Evolutionary conservation across 352 stramenopile species (phyloP).

Genomic region (Globisporangium paroecandrum): DNA sequence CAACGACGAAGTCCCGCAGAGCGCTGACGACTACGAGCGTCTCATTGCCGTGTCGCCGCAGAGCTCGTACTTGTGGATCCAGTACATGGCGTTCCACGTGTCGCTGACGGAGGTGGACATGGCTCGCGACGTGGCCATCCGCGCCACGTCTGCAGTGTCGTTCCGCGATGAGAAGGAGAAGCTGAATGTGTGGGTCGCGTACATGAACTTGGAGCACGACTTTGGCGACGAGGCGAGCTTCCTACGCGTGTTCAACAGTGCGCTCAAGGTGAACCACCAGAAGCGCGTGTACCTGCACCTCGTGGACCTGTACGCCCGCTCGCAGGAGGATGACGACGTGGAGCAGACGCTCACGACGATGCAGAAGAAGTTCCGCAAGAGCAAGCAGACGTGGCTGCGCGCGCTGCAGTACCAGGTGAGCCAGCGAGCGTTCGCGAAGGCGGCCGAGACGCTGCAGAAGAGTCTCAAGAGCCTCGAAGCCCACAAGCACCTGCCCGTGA

Average conservation of each 20-base stretch:
- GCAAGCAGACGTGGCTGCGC: conserved; percentile 87
- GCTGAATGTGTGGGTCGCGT: conserved; percentile 96
- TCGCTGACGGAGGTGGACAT: conserved; percentile 92
- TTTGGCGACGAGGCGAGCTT: conserved; percentile 92
- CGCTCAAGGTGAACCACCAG: conserved; percentile 92
- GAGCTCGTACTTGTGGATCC: conserved; percentile 96
- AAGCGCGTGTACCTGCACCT: conserved; percentile 95
- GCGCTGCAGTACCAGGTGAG: conserved; percentile 86
- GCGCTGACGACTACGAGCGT: conserved; percentile 93
- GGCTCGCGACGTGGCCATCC: conserved; percentile 90
- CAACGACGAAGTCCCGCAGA: conserved; percentile 91
- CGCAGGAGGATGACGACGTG: conserved; percentile 63
- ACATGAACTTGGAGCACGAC: conserved; percentile 95
- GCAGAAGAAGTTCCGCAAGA: conserved; percentile 92
- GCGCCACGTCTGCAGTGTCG: conserved; percentile 92
- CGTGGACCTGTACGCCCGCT: conserved; percentile 89
- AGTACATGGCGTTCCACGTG: conserved; percentile 98
- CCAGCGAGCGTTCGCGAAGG: conserved; percentile 60
- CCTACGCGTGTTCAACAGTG: conserved; percentile 88
- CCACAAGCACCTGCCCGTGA: conserved; percentile 94
- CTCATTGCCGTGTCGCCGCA: conserved; percentile 92
- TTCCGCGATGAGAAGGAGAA: conserved; percentile 96
- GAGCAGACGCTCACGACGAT: conserved; percentile 78
- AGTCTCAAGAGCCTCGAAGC: conserved; percentile 89
- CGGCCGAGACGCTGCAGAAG: conserved; percentile 89